These are phyloP conservation scores for Fabrea salina DNA, from an alignment of 169 alveolate species.

Conservation along the genomic window DNA sequence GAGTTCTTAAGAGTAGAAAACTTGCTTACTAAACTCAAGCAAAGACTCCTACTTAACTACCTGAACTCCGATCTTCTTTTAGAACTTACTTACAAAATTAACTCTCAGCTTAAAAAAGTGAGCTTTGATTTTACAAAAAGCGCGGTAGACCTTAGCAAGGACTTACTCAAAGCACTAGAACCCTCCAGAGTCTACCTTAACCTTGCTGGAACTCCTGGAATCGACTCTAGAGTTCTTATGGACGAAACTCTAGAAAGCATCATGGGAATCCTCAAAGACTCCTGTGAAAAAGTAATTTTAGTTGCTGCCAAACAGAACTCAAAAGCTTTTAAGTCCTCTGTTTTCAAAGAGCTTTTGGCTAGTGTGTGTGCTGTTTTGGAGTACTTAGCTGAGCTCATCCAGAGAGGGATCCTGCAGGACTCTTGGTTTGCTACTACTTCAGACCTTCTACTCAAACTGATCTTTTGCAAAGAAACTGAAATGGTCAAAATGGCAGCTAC, in stretches of 20 bases:
- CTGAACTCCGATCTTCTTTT: too few relatives aligned
- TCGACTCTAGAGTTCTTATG: neutral
- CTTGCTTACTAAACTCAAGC: too few relatives aligned
- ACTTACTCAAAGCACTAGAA: neutral
- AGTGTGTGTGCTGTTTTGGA: neutral
- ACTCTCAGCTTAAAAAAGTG: too few relatives aligned
- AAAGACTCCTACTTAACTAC: too few relatives aligned
- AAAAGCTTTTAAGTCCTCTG: neutral
- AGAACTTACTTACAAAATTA: too few relatives aligned
- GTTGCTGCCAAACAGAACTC: neutral
- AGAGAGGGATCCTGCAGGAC: neutral
- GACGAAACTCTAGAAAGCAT: constrained; percentile 10
- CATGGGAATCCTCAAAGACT: neutral
- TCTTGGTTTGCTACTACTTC: neutral
- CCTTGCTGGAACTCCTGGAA: neutral
- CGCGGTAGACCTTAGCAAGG: neutral
- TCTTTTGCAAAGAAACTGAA: constrained; percentile 6
- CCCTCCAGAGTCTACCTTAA: neutral
- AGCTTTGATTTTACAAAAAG: neutral
- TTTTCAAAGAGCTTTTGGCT: neutral
- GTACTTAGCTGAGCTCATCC: neutral
- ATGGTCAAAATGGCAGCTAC: neutral
- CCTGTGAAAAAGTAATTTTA: neutral
- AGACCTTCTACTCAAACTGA: neutral
- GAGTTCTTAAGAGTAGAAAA: too few relatives aligned